Evolutionary conservation across 2,329 filamentous ascomycete genomes (phyloP).

Genomic region (Colletotrichum tropicicola): DNA sequence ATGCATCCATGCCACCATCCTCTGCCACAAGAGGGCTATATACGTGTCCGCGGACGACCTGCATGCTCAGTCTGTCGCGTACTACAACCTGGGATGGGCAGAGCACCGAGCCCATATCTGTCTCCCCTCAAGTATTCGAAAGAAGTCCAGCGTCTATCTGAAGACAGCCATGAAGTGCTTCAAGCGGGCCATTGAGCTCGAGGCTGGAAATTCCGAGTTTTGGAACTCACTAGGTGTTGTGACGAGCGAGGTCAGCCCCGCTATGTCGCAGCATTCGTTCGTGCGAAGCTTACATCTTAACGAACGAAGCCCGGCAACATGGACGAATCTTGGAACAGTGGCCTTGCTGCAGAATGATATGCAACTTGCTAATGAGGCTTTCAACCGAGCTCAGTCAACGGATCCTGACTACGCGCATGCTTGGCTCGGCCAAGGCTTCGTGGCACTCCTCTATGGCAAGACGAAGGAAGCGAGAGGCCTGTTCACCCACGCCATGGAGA

Average conservation of each 20-base stretch:
- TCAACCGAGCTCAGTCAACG: constrained; percentile 89
- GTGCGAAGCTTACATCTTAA: constrained; percentile 93
- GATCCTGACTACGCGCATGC: constrained; percentile 94
- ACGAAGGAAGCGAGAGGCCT: constrained; percentile 80
- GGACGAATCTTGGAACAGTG: constrained; percentile 90
- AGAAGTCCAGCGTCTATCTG: constrained; percentile 73
- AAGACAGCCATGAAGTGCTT: constrained; percentile 89
- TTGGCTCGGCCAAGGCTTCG: constrained; percentile 91
- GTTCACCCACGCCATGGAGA: constrained; percentile 94
- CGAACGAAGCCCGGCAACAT: constrained; percentile 83
- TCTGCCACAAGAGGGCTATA: constrained; percentile 89
- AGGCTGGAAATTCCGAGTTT: constrained; percentile 93
- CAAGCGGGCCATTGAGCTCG: constrained; percentile 94
- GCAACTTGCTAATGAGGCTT: constrained; percentile 88
- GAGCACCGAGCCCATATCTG: constrained; percentile 84
- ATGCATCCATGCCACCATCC: constrained; percentile 76
- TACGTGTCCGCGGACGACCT: constrained; percentile 75
- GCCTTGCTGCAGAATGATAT: constrained; percentile 86
- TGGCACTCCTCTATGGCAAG: constrained; percentile 82
- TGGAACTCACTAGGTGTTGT: constrained; percentile 97
- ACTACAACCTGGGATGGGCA: constrained; percentile 96
- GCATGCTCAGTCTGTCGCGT: constrained; percentile 93
- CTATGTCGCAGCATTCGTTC: constrained; percentile 92
- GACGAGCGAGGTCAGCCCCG: constrained; percentile 85
- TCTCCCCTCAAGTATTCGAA: constrained; percentile 60